These are phyloP conservation scores for Blepharisma stoltei DNA, from an alignment of 73 alveolate genomes.

Conservation along the genomic window DNA sequence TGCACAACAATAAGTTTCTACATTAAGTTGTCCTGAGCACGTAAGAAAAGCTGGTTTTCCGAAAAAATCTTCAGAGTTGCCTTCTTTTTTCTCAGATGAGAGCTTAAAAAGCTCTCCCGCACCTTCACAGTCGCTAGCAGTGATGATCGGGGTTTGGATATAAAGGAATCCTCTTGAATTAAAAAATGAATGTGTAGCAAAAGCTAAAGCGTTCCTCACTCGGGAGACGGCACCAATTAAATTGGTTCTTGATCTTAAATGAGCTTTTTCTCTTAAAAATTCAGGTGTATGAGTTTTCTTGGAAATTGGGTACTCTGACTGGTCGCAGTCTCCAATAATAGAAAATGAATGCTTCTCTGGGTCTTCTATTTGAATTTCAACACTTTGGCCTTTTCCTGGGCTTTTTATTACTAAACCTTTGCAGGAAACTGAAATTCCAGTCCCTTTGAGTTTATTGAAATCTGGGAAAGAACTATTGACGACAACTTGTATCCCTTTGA, in stretches of 20 bases:
- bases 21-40: constrained; percentile 89
- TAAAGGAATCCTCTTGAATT: constrained; percentile 75
- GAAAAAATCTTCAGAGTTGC: constrained; percentile 84
- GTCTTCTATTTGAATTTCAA: constrained; percentile 79
- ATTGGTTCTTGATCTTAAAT: constrained; percentile 87
- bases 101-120: constrained; percentile 98
- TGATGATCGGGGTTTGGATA: constrained; percentile 93
- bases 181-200: constrained; percentile 84
- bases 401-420: constrained; percentile 80
- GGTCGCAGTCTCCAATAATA: constrained; percentile 84
- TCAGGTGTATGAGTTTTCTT: constrained; percentile 87
- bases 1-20: constrained; percentile 84
- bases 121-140: constrained; percentile 97
- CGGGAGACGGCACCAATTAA: constrained; percentile 75
- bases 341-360: constrained; percentile 54
- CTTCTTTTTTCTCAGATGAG: constrained; percentile 49
- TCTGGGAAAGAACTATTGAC: constrained; percentile 64
- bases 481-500: constrained; percentile 80
- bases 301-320: constrained; percentile 79
- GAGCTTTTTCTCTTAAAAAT: constrained; percentile 83
- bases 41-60: constrained; percentile 85
- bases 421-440: constrained; percentile 72
- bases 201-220: constrained; percentile 74
- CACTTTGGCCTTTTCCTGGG: constrained; percentile 92
- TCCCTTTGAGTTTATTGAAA: constrained; percentile 51